phyloP scores from a whole-genome alignment of 2,329 filamentous ascomycete species.

The Ophiostoma triangulosporum region DNA sequence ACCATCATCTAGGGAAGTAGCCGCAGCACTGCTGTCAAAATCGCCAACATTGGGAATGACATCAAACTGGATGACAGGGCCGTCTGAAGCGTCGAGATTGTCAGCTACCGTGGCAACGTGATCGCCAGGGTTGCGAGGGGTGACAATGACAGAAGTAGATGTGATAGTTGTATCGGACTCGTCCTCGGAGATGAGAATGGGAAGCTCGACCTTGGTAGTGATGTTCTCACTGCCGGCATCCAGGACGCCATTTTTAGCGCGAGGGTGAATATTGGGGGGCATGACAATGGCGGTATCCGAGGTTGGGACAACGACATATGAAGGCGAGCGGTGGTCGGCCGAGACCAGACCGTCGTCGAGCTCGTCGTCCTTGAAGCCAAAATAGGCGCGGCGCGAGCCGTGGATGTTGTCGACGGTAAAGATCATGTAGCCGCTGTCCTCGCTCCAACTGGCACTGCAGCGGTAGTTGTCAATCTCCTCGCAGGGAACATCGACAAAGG shows the following conservation, averaged over 20 bases:
- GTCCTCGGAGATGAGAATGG: background rate
- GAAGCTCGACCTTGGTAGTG: background rate
- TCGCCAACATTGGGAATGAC: background rate
- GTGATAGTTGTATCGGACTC: background rate
- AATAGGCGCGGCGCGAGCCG: conserved; percentile 12
- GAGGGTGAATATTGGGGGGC: background rate
- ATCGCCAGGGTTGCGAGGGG: background rate
- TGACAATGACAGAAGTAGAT: background rate
- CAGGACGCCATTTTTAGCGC: background rate
- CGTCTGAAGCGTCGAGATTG: background rate
- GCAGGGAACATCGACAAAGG: conserved; percentile 11
- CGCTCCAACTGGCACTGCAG: conserved; percentile 14
- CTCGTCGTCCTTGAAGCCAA: conserved; percentile 14
- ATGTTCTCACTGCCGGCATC: background rate
- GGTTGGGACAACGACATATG: conserved; percentile 3
- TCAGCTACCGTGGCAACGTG: background rate
- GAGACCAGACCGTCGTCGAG: conserved; percentile 4
- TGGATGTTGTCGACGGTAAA: conserved; percentile 14
- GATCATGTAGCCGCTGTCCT: conserved; percentile 12
- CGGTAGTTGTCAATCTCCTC: conserved; percentile 9
- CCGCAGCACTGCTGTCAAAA: background rate
- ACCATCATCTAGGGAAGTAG: background rate
- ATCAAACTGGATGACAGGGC: background rate
- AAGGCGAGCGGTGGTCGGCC: background rate
- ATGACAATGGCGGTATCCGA: background rate